These are phyloP conservation scores for Nothopassalora personata DNA, from an alignment of 2,329 filamentous ascomycete species.

Conservation along the genomic window DNA sequence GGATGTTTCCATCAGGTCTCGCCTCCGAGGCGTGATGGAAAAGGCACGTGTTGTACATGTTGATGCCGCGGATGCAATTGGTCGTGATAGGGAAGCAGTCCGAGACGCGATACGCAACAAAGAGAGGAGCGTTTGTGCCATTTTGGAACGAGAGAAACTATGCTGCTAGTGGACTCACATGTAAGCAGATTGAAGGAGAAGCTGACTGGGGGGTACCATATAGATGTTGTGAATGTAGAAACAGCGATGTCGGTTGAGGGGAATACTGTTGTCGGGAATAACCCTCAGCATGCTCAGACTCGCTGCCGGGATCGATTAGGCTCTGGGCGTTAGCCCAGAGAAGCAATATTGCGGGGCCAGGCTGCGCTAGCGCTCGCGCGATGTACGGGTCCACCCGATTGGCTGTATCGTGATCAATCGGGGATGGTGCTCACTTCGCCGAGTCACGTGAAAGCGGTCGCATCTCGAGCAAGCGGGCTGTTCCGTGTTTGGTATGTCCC, in stretches of 20 bases:
- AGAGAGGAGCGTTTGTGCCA: constrained; percentile 19
- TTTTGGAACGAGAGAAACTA: background rate
- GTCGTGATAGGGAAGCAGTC: constrained; percentile 2
- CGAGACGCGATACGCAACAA: constrained; percentile 18
- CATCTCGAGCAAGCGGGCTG: background rate
- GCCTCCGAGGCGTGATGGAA: constrained; percentile 27
- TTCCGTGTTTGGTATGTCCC: background rate
- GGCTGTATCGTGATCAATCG: background rate
- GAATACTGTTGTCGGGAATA: background rate
- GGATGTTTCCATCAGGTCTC: constrained; percentile 61
- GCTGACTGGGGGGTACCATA: background rate
- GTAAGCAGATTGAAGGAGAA: background rate
- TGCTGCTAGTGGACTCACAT: background rate
- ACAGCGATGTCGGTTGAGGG: background rate
- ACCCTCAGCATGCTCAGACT: background rate
- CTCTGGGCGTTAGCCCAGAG: too few species aligned
- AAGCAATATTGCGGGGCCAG: too few species aligned
- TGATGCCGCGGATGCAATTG: constrained; percentile 2
- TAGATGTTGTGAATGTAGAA: background rate
- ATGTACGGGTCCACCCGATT: too few species aligned
- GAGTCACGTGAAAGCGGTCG: background rate
- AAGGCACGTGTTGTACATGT: constrained; percentile 27
- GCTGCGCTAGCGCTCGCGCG: too few species aligned
- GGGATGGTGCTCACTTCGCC: background rate
- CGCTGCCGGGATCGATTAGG: too few species aligned